Conservation (phyloP, 768 basidiomycete species). For the Fomitopsis serialis region DNA sequence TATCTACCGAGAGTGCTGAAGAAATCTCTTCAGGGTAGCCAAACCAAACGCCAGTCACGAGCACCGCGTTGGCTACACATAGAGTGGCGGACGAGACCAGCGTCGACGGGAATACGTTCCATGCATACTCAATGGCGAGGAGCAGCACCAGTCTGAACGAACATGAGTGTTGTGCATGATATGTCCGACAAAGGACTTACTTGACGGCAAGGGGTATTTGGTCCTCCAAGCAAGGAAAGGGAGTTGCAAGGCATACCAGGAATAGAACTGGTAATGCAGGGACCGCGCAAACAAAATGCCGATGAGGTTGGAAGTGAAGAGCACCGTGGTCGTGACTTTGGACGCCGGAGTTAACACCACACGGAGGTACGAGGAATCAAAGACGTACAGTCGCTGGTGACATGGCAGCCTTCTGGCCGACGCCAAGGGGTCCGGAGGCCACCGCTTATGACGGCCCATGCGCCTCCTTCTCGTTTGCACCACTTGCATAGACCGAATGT, state of each 20-base stretch:
- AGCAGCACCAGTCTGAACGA: conserved; percentile 53
- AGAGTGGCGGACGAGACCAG: conserved; percentile 53
- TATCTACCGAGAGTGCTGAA: too few species aligned
- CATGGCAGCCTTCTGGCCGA: conserved; percentile 39
- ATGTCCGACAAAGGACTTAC: conserved; percentile 36
- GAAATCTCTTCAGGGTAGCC: conserved; percentile 36
- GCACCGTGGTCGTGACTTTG: conserved; percentile 48
- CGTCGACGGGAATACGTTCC: conserved; percentile 87
- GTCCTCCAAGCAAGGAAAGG: conserved; percentile 81
- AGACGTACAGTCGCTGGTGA: conserved; percentile 63
- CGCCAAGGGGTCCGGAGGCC: conserved; percentile 46
- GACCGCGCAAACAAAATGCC: conserved; percentile 92
- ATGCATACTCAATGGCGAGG: conserved; percentile 70
- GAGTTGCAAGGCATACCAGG: conserved; percentile 92
- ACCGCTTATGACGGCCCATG: conserved; percentile 44
- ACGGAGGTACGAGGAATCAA: conserved; percentile 10
- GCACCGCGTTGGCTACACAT: conserved; percentile 41
- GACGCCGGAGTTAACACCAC: conserved; percentile 1
- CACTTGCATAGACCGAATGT: conserved; percentile 70
- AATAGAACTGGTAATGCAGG: conserved; percentile 96
- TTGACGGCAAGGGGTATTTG: conserved; percentile 55
- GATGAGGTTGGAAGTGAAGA: conserved; percentile 89
- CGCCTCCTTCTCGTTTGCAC: conserved; percentile 73
- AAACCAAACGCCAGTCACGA: conserved; percentile 53
- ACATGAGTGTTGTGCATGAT: conserved; percentile 2